phyloP scores from a whole-genome alignment of 1,284 basidiomycete species.

The Cryptococcus floricola region DNA sequence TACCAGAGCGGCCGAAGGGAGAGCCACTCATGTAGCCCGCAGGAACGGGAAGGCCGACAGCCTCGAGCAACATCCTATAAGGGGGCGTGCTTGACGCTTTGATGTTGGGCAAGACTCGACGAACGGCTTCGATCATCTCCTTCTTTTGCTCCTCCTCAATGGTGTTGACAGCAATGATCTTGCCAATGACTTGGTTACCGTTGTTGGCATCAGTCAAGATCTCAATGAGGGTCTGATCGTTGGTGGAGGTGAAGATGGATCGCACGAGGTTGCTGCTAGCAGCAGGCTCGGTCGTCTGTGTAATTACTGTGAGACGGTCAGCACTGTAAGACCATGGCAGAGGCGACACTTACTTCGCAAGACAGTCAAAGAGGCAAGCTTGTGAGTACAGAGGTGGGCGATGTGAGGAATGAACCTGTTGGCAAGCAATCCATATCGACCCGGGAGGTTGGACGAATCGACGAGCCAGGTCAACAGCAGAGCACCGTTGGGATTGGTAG shows the following conservation, averaged over 20 bases:
- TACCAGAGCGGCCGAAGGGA: slow-evolving; percentile 3
- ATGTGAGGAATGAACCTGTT: slow-evolving; percentile 94
- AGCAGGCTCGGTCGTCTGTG: slow-evolving; percentile 81
- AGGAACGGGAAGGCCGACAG: slow-evolving; percentile 84
- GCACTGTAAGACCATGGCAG: background rate
- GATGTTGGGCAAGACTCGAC: slow-evolving; percentile 78
- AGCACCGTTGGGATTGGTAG: slow-evolving; percentile 96
- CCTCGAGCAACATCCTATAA: slow-evolving; percentile 88
- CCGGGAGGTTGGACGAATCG: slow-evolving; percentile 87
- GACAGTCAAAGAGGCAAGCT: slow-evolving; percentile 90
- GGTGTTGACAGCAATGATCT: slow-evolving; percentile 81
- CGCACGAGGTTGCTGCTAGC: slow-evolving; percentile 71
- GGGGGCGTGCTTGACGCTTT: slow-evolving; percentile 86
- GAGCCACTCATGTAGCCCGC: slow-evolving; percentile 14
- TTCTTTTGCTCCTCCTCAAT: slow-evolving; percentile 66
- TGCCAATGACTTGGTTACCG: slow-evolving; percentile 87
- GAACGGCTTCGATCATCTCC: slow-evolving; percentile 74
- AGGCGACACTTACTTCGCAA: slow-evolving; percentile 57
- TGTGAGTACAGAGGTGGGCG: slow-evolving; percentile 95
- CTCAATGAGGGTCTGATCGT: slow-evolving; percentile 85
- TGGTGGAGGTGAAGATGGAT: slow-evolving; percentile 76
- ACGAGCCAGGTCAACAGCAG: slow-evolving; percentile 93
- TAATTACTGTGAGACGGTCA: slow-evolving; percentile 57
- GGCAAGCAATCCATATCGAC: slow-evolving; percentile 85
- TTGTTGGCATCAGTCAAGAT: slow-evolving; percentile 93